A percentile compares a stretch with the other conserved stretches of the same genome.
Evolutionary conservation across 208 protist genomes (phyloP).

Genomic region (Wallacemonas sp.): DNA sequence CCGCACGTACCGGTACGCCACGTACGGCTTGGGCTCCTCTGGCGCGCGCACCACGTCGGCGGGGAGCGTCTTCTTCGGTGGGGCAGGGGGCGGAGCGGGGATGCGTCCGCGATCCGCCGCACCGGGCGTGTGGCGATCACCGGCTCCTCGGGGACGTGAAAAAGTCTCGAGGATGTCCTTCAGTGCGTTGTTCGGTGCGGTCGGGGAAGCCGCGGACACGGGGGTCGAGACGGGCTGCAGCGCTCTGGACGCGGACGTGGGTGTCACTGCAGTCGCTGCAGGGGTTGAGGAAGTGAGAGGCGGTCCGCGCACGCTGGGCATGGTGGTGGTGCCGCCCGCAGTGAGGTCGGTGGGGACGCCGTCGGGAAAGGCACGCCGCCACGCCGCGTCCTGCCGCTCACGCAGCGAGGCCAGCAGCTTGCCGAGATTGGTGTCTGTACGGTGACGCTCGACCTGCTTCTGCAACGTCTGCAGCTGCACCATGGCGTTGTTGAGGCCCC

Average conservation of each 20-base stretch:
- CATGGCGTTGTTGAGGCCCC: constrained; percentile 37
- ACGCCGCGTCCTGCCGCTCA: constrained; percentile 25
- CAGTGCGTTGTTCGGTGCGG: constrained; percentile 21
- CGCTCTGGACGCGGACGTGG: neutral
- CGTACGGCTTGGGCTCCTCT: constrained; percentile 48
- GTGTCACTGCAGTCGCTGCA: neutral
- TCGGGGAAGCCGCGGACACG: neutral
- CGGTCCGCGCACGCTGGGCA: neutral
- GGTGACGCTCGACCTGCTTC: constrained; percentile 28
- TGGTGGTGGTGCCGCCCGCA: neutral
- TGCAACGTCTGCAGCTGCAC: constrained; percentile 33
- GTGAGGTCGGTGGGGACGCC: neutral
- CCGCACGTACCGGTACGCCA: constrained; percentile 44
- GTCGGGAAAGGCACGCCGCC: constrained; percentile 27
- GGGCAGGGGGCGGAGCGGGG: neutral
- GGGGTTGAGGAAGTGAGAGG: neutral
- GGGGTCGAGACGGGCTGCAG: too few species aligned
- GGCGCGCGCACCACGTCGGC: constrained; percentile 43
- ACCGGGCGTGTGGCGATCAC: neutral
- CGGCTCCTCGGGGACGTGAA: constrained; percentile 36
- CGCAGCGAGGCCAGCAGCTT: constrained; percentile 26
- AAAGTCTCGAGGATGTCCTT: constrained; percentile 56
- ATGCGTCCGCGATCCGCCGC: neutral
- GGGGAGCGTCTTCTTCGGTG: constrained; percentile 19
- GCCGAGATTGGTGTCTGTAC: constrained; percentile 43